Percentiles rank a stretch among this genome's conserved stretches.
Conservation (phyloP, 768 basidiomycete genomes). For the Tylopilus plumbeoviolaceoides region DNA sequence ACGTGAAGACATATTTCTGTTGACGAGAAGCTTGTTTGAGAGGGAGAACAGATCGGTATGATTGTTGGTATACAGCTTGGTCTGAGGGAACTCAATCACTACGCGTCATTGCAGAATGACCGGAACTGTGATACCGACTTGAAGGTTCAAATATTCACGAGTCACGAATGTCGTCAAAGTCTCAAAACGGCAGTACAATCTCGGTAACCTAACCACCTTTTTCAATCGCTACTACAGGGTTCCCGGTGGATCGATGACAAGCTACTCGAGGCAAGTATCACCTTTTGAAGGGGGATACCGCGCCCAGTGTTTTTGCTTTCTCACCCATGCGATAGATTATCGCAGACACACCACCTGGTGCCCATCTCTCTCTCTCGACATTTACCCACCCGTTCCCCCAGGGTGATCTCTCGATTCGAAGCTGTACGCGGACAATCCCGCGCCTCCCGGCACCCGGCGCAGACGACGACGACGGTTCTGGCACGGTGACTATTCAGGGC, state of each 20-base stretch:
- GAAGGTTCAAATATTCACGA: too few species aligned
- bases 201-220: slow-evolving; percentile 35
- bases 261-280: slow-evolving; percentile 4
- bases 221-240: slow-evolving; percentile 21
- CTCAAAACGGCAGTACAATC: slow-evolving; percentile 13
- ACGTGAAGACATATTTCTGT: not conserved
- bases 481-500: slow-evolving; percentile 52
- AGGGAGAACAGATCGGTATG: too few species aligned
- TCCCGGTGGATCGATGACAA: slow-evolving; percentile 36
- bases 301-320: too few species aligned
- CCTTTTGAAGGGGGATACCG: not conserved
- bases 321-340: slow-evolving; percentile 6
- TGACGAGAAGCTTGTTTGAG: too few species aligned
- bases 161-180: too few species aligned
- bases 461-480: slow-evolving; percentile 48
- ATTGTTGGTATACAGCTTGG: too few species aligned
- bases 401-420: slow-evolving; percentile 27
- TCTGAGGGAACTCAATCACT: too few species aligned
- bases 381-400: slow-evolving; percentile 12
- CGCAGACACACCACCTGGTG: slow-evolving; percentile 8
- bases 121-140: too few species aligned
- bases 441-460: slow-evolving; percentile 45
- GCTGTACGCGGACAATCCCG: slow-evolving; percentile 11
- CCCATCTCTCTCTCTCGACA: not conserved
- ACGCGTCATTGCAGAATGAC: too few species aligned